phyloP scores from a whole-genome alignment of 2,329 filamentous ascomycete genomes.

The Clonostachys solani region DNA sequence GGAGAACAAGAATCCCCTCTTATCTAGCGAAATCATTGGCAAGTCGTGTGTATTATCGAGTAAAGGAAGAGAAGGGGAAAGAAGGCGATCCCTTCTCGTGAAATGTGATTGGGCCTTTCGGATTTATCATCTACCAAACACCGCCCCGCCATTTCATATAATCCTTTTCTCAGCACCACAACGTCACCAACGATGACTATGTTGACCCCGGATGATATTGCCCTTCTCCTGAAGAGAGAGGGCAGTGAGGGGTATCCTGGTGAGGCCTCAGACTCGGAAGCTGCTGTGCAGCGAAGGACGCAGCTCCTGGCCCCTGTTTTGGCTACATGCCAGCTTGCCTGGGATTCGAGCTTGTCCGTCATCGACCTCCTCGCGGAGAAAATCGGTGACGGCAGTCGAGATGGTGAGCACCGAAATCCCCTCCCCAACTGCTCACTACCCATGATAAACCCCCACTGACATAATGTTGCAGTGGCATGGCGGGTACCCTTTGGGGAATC shows the following conservation, averaged over 20 bases:
- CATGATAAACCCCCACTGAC: conserved; percentile 7
- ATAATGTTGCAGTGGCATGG: conserved; percentile 41
- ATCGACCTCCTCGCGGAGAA: conserved; percentile 45
- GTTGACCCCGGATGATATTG: conserved; percentile 31
- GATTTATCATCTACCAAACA: too few species aligned
- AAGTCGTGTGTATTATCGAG: too few species aligned
- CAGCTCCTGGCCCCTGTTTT: conserved; percentile 31
- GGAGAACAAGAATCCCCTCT: too few species aligned
- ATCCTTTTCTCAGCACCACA: too few species aligned
- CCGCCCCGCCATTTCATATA: too few species aligned
- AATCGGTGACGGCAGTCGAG: conserved; percentile 50
- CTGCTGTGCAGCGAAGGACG: conserved; percentile 13
- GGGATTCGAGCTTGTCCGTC: conserved; percentile 29
- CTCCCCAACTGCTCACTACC: background rate
- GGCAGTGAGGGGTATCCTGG: conserved; percentile 19
- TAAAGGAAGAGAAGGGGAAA: too few species aligned
- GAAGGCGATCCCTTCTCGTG: too few species aligned
- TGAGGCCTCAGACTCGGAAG: conserved; percentile 14
- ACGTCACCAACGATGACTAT: too few species aligned
- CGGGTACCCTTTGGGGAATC: conserved; percentile 52
- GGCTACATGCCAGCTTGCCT: conserved; percentile 29
- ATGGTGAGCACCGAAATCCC: conserved; percentile 33
- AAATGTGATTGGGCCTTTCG: background rate
- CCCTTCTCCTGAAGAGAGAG: conserved; percentile 24
- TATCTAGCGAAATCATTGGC: too few species aligned